A percentile compares a stretch with the other conserved stretches of the same genome.
phyloP scores from a whole-genome alignment of 179 eudicot species.

The Nepenthes alata region DNA sequence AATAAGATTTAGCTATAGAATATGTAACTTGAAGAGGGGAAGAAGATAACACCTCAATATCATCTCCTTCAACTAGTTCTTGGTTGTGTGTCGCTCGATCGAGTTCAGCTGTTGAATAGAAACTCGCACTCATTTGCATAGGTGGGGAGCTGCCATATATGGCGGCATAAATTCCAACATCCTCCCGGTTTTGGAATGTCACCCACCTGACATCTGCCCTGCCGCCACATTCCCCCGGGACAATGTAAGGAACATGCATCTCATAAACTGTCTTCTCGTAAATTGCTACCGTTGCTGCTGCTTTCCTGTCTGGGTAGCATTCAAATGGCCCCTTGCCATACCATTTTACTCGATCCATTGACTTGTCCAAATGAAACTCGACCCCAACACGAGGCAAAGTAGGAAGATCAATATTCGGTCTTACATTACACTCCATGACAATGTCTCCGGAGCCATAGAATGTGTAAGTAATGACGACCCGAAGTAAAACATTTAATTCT shows the following conservation, averaged over 20 bases:
- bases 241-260: slow-evolving; percentile 94
- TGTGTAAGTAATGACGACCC: slow-evolving; percentile 35
- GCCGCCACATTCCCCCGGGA: slow-evolving; percentile 86
- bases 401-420: slow-evolving; percentile 60
- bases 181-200: slow-evolving; percentile 51
- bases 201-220: slow-evolving; percentile 96
- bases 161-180: slow-evolving; percentile 68
- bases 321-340: slow-evolving; percentile 92
- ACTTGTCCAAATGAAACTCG: slow-evolving; percentile 68
- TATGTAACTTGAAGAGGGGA: background rate
- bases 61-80: slow-evolving; percentile 64
- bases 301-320: slow-evolving; percentile 90
- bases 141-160: slow-evolving; percentile 58
- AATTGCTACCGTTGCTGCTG: slow-evolving; percentile 69
- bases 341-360: slow-evolving; percentile 66
- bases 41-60: slow-evolving; percentile 52
- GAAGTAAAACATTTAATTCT: slow-evolving; percentile 27
- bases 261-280: slow-evolving; percentile 58
- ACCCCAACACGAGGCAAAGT: slow-evolving; percentile 88
- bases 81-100: slow-evolving; percentile 75
- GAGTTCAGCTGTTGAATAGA: slow-evolving; percentile 65
- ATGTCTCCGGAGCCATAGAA: slow-evolving; percentile 82
- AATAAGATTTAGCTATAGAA: background rate
- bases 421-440: slow-evolving; percentile 44
- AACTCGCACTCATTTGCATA: slow-evolving; percentile 94